phyloP scores from a whole-genome alignment of 2,329 filamentous ascomycete genomes.

The Cladosporium velox region DNA sequence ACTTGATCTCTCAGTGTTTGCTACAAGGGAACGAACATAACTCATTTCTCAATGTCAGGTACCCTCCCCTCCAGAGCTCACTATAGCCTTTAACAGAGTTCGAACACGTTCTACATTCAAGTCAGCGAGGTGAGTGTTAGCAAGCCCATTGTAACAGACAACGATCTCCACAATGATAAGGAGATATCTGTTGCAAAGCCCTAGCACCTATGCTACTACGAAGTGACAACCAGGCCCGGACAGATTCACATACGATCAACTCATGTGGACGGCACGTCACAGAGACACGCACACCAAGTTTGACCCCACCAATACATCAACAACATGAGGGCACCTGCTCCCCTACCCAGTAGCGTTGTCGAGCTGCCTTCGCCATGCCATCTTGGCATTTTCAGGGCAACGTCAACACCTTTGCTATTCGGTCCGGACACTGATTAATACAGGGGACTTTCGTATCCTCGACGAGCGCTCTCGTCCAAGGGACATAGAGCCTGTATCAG shows the following conservation, averaged over 20 bases:
- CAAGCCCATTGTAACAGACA: not conserved
- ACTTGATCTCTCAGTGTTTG: not conserved
- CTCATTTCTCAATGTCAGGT: not conserved
- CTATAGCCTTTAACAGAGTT: not conserved
- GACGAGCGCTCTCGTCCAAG: not conserved
- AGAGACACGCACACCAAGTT: not conserved
- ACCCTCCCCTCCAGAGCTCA: not conserved
- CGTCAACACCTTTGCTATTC: not conserved
- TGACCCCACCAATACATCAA: not conserved
- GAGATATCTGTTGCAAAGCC: not conserved
- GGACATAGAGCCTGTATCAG: not conserved
- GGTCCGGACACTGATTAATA: not conserved
- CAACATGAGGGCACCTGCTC: not conserved
- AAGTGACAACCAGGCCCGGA: not conserved
- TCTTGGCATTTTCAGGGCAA: not conserved
- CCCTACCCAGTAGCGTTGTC: not conserved
- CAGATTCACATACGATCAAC: not conserved
- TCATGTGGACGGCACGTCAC: not conserved
- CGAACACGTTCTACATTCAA: not conserved
- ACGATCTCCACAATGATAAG: not conserved
- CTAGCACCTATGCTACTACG: not conserved
- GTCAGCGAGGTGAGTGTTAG: not conserved
- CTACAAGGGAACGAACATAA: not conserved
- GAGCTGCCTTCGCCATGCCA: not conserved
- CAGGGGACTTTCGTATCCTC: not conserved